Evolutionary conservation across 2,329 filamentous ascomycete genomes (phyloP), one percentile per base, ranked within the genome.

Genomic region (Bertia moriformis): DNA sequence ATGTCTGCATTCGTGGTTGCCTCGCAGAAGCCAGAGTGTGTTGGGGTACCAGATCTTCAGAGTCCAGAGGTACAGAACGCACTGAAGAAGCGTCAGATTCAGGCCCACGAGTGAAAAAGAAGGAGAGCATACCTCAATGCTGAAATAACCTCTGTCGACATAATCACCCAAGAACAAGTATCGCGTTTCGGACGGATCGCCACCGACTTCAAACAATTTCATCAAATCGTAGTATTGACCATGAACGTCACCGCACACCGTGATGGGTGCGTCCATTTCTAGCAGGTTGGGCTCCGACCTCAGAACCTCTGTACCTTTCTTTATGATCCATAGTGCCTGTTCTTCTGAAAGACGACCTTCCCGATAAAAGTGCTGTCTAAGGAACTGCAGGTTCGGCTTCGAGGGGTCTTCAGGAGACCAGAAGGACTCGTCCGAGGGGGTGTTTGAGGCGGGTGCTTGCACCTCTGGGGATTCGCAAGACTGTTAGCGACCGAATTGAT

Each of bases 1-100:
- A 67, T 98, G 91, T 53, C 91, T 82, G 62, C 91, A 98, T 65
- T 98, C 91, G 65, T 98, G 91, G 63, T 98, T 98, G 49, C 91
- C 91, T 52, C 91, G 84, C 49, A 98, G 75, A 49, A 98, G 71
- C 91, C 91, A 98, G 41, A 98, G 77, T 15, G 86, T 89, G 61
- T 96, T 87, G 40, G 91, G 91, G 57, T 96, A 98, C 76, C 93
- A 94, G 56, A 98, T 96, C 73, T 98, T 98, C 58, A 98, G 70
- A 22, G 82, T 83, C 91, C 91, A 98, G 18, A 98, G 75, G 60
- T 98, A 98, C 38, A 98, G 71, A 43, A 98, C 91, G 58, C 91
- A 98, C 72, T 98, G 17, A 7, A n/a, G n/a, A n/a, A n/a, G n/a
- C n/a, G n/a, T n/a, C n/a, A n/a, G n/a, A n/a, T n/a, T n/a, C n/a